These are phyloP conservation scores for Globisporangium irregulare DNA, from an alignment of 352 stramenopile species.

Conservation along the genomic window DNA sequence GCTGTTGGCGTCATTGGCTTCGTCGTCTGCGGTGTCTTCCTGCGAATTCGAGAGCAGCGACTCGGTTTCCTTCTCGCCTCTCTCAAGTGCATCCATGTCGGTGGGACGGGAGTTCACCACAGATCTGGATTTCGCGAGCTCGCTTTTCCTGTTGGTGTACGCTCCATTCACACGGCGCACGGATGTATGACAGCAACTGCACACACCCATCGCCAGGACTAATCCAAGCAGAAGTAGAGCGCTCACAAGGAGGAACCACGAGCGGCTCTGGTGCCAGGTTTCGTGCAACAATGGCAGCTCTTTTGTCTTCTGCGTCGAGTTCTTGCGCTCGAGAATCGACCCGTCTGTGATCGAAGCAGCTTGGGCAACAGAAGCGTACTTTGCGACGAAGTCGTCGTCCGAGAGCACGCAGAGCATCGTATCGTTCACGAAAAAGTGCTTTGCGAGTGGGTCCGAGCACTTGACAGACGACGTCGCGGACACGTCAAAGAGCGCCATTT, in stretches of 20 bases:
- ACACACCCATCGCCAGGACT: slow-evolving; percentile 6
- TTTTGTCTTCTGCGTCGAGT: neutral
- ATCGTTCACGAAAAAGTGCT: slow-evolving; percentile 35
- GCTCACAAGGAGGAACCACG: slow-evolving; percentile 32
- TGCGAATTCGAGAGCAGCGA: slow-evolving; percentile 3
- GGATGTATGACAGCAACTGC: slow-evolving; percentile 1
- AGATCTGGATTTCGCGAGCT: neutral
- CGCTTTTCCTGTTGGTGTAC: slow-evolving; percentile 6
- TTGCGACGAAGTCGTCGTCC: slow-evolving; percentile 34
- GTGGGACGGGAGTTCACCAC: neutral
- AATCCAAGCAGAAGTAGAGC: slow-evolving; percentile 19
- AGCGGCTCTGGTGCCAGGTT: slow-evolving; percentile 26
- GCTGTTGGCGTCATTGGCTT: neutral
- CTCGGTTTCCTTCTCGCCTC: slow-evolving; percentile 11
- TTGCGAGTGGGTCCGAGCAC: slow-evolving; percentile 31
- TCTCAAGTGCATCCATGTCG: neutral
- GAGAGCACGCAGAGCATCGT: slow-evolving; percentile 41
- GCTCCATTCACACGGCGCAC: neutral
- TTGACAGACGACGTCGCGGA: slow-evolving; percentile 10
- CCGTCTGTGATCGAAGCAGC: neutral
- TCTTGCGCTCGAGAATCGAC: neutral
- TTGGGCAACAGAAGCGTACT: slow-evolving; percentile 23
- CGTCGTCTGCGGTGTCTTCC: neutral
- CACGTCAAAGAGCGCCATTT: slow-evolving; percentile 13
- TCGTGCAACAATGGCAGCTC: slow-evolving; percentile 20